Evolutionary conservation across 257 asterid genomes (phyloP).

Genomic region (Hygrophila difformis): DNA sequence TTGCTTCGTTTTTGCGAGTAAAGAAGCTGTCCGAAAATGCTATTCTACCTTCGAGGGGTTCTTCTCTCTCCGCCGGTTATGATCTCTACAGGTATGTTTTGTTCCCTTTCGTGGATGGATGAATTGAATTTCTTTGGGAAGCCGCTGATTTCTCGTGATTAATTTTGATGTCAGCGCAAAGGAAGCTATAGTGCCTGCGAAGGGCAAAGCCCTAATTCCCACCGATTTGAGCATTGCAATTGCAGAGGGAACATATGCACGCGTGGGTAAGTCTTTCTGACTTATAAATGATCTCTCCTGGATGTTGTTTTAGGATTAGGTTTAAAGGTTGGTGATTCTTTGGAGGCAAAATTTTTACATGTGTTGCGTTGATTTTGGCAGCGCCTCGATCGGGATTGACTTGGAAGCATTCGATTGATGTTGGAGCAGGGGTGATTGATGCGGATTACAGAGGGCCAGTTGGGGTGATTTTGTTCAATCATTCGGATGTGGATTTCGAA

Average conservation of each 20-base stretch:
- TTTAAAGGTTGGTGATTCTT: too few relatives aligned
- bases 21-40: conserved; percentile 52
- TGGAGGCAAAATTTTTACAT: neutral
- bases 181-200: conserved; percentile 55
- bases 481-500: conserved; percentile 46
- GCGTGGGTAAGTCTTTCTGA: conserved; percentile 36
- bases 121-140: too few relatives aligned
- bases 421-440: conserved; percentile 92
- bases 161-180: too few relatives aligned
- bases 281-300: too few relatives aligned
- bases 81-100: conserved; percentile 48
- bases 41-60: conserved; percentile 42
- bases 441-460: conserved; percentile 67
- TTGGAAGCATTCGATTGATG: conserved; percentile 80
- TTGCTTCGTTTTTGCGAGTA: conserved; percentile 24
- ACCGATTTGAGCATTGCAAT: conserved; percentile 81
- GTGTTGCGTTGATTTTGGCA: conserved; percentile 5
- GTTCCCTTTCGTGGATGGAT: too few relatives aligned
- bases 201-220: conserved; percentile 76
- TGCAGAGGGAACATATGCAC: conserved; percentile 80
- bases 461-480: conserved; percentile 50
- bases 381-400: conserved; percentile 82
- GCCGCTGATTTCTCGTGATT: too few relatives aligned
- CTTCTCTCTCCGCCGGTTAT: conserved; percentile 50
- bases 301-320: neutral